Conservation (phyloP, 2,329 filamentous ascomycete species). For the Verticillium isaacii region DNA sequence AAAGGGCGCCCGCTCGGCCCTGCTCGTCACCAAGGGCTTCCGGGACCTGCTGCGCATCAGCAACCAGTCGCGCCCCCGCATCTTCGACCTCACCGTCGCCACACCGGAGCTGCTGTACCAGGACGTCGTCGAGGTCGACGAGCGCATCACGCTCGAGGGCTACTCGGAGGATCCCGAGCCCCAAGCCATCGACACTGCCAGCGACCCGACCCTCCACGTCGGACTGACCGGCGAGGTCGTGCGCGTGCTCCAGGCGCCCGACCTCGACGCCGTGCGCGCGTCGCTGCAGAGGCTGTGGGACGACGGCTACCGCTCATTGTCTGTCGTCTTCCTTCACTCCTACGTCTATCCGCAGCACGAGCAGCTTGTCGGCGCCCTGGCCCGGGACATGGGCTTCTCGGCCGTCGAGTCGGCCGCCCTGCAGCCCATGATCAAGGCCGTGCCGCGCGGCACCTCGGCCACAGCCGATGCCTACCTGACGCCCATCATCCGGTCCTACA, state of each 20-base stretch:
- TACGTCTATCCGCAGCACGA: slow-evolving; percentile 45
- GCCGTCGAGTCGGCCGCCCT: slow-evolving; percentile 31
- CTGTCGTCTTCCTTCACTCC: slow-evolving; percentile 67
- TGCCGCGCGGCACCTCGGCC: slow-evolving; percentile 37
- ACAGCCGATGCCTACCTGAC: slow-evolving; percentile 39
- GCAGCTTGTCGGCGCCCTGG: slow-evolving; percentile 26
- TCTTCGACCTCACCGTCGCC: slow-evolving; percentile 67
- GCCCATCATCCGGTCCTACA: slow-evolving; percentile 29
- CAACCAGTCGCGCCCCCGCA: slow-evolving; percentile 67
- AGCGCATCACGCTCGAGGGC: slow-evolving; percentile 69
- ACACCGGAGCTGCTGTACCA: slow-evolving; percentile 67
- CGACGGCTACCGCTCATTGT: slow-evolving; percentile 49
- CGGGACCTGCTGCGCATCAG: slow-evolving; percentile 68
- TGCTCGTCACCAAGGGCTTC: slow-evolving; percentile 69
- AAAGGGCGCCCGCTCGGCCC: slow-evolving; percentile 66
- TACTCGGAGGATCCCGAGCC: slow-evolving; percentile 64
- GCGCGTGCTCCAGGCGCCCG: slow-evolving; percentile 57
- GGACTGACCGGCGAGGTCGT: slow-evolving; percentile 67
- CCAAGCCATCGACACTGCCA: slow-evolving; percentile 36
- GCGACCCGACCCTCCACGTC: slow-evolving; percentile 48
- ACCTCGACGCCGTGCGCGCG: slow-evolving; percentile 45
- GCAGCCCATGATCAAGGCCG: slow-evolving; percentile 37
- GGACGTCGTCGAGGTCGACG: slow-evolving; percentile 67
- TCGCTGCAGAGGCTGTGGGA: slow-evolving; percentile 58
- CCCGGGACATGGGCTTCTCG: slow-evolving; percentile 35